Conservation (phyloP, 2,329 filamentous ascomycete species). For the Aurifilum marmelostoma region DNA sequence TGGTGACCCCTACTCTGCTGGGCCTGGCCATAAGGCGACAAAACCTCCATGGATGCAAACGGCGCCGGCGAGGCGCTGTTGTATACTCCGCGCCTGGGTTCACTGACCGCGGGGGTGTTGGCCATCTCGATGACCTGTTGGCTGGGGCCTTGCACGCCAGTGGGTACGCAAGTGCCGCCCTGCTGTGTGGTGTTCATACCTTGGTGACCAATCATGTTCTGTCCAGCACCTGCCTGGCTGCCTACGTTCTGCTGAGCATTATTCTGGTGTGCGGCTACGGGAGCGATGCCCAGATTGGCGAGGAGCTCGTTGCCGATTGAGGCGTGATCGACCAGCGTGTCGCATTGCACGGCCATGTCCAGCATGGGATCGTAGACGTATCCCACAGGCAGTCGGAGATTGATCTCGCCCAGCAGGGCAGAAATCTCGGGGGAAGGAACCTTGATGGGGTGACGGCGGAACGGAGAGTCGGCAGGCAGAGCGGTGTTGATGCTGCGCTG, state of each 20-base stretch:
- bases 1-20: neutral
- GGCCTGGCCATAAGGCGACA: neutral
- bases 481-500: neutral
- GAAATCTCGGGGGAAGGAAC: constrained; percentile 12
- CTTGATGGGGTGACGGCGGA: neutral
- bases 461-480: neutral
- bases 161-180: no score
- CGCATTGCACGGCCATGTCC: neutral
- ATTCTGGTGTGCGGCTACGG: neutral
- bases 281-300: neutral
- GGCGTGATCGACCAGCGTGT: neutral
- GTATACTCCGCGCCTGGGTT: neutral
- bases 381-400: constrained; percentile 30
- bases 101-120: neutral
- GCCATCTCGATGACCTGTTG: neutral
- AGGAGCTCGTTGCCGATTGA: neutral
- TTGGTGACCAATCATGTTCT: neutral
- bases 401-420: constrained; percentile 28
- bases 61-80: no score
- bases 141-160: neutral
- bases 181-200: neutral
- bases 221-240: neutral
- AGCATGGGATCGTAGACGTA: constrained; percentile 17
- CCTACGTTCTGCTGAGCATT: neutral
- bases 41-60: neutral